Percentiles rank a stretch among this genome's conserved stretches.
These are phyloP conservation scores for Chlamydomonas incerta DNA, from an alignment of 139 green algal genomes.

Conservation along the genomic window DNA sequence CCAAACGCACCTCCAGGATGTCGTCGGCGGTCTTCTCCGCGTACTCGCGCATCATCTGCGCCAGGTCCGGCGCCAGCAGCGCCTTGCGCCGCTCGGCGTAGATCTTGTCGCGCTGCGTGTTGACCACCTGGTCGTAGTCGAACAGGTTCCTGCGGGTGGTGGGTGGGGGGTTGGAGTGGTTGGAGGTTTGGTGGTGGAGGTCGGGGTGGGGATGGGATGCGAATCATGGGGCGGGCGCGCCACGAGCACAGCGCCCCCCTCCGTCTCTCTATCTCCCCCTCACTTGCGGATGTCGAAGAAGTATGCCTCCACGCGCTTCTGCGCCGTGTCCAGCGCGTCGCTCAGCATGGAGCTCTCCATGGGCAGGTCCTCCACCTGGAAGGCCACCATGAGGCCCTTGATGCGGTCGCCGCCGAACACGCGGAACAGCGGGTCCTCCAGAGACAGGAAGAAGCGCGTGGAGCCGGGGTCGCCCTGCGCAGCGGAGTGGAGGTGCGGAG, in stretches of 20 bases:
- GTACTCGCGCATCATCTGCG: conserved; percentile 91
- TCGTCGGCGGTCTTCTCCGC: conserved; percentile 96
- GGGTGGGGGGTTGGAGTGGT: background rate
- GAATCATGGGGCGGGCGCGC: background rate
- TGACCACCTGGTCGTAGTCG: conserved; percentile 98
- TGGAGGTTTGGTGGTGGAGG: background rate
- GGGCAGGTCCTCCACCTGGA: conserved; percentile 93
- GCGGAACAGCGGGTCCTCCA: conserved; percentile 95
- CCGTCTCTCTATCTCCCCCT: background rate
- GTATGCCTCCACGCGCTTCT: conserved; percentile 97
- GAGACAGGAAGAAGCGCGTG: conserved; percentile 93
- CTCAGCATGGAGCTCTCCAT: conserved; percentile 98
- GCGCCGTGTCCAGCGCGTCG: conserved; percentile 92
- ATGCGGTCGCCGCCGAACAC: conserved; percentile 98
- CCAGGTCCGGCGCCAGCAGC: conserved; percentile 80
- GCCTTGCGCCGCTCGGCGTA: conserved; percentile 90
- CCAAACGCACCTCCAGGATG: conserved; percentile 94
- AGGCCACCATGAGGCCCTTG: conserved; percentile 93
- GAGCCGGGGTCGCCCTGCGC: conserved; percentile 90
- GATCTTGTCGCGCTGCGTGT: conserved; percentile 96
- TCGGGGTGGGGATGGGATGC: background rate
- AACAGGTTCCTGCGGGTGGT: conserved; percentile 79
- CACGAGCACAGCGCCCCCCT: too few relatives aligned
- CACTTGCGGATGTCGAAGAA: conserved; percentile 98
- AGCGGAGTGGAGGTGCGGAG: conserved; percentile 34